Evolutionary conservation across 805 yeast genomes (phyloP), one percentile per base, ranked within the genome.

Genomic region (Scheffersomyces stipitis): DNA sequence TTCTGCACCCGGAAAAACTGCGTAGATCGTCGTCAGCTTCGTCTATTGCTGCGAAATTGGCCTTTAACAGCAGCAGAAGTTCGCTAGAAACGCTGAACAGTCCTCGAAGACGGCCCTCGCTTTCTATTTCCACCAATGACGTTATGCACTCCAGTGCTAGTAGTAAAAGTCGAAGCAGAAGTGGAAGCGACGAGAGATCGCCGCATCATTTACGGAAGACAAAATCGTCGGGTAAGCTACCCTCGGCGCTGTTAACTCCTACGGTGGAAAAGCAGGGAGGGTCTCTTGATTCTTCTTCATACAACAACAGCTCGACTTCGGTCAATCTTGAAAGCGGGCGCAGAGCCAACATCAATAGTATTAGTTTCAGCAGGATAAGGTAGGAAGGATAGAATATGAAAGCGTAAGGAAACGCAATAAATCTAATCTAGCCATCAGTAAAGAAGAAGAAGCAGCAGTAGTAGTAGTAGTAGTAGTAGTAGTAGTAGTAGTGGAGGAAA

Each of bases 1-100:
- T n/a, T n/a, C n/a, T n/a, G n/a, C n/a, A n/a, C n/a, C n/a, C n/a
- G n/a, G n/a, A n/a, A n/a, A n/a, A n/a, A n/a, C n/a, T n/a, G n/a
- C n/a, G n/a, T 7, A 20, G 24, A 20, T 44, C 50, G n/a, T 44
- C 50, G n/a, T 40, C 42, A 14, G 28, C 50, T 7, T 42, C 54
- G 15, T 58, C 64, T 3, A 49, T 56, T 13, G 62, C 62, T n/a
- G 59, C 59, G 5, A 53, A 52, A 38, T 34, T 51, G 5, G 62
- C 61, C 13, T 53, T 52, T 38, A 49, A 42, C 36, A 49, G 54
- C 36, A 49, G 52, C 30, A 36, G 51, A 24, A 33, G 51, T 2
- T 53, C 61, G 4, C 38, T 52, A 6, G 33, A 28, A 14, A 13
- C 36, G 20, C 27, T 28, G n/a, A 45, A 41, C 22, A 38, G 36